Base-by-base conservation (phyloP, 345 rosid species). In the Euphorbia lathyris region DNA sequence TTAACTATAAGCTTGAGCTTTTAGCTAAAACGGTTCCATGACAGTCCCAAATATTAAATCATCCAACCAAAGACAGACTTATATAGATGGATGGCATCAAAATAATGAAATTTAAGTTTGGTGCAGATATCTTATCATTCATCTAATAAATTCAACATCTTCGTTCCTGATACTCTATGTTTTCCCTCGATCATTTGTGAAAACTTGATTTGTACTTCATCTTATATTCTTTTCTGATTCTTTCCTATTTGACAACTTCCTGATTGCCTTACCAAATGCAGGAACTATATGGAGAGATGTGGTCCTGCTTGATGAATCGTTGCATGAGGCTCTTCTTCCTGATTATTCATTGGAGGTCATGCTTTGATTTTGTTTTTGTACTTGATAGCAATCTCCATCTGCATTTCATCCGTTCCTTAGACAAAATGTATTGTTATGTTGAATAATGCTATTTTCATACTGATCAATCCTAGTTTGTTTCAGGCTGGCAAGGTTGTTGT, bases 241-340 rank as follows among this genome's bases (percentile, higher is more conserved):
- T 53, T 68, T 74, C 72, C 57, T 26, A 26, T 69, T 32, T 67
- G 67, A 55, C 55, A 26, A 26, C 66, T 68, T 70, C 34, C 63
- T 25, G 9, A 48, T 65, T 32, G 55, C 69, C 74, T 71, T 53
- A 50, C 55, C 29, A 60, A 71, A 63, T 74, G 74, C 80, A 95
- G 98, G 91, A 80, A 77, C 83, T 53, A 82, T 96, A 66, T 96
- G 98, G 99, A 82, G 80, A 71, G 97, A 90, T 83, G 97, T 89
- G 43, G 89, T 86, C 53, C 77, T 92, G 71, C 77, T 96, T 90
- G 97, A 92, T 77, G 92, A 86, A 80, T 94, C 86, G 30, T 77
- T 92, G 72, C 79, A 73, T 71, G 96, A 90, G 76, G 92, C 96
- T 83, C 81, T 75, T 58, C 93, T 96, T 65, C 83, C 91, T 57